Evolutionary conservation across 139 green algal genomes (phyloP), one percentile per base, ranked within the genome.

Genomic region (Asterochloris erici): DNA sequence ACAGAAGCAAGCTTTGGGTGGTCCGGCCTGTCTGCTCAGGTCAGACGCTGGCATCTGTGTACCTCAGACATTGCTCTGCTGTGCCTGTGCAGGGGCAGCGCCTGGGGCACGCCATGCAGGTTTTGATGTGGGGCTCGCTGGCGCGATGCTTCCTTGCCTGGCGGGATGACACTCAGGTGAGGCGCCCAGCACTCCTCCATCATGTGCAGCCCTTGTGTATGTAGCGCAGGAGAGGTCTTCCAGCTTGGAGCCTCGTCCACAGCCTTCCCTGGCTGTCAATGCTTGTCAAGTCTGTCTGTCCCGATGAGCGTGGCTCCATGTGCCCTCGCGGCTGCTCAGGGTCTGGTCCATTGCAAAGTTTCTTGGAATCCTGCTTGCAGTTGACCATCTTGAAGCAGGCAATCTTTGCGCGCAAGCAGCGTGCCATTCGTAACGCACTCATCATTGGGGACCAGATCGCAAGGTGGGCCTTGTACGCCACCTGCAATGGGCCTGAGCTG

Each of bases 321-420:
- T 9, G 66, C 19, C 23, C 24, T 24, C 0, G 11, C 71, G 54
- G 11, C 71, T 28, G n/a, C 2, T 76, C 23, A 13, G 24, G 14
- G 26, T 12, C 14, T 23, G 11, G 11, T 0, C 70, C 70, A 54
- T 54, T 6, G 38, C 6, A 6, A 54, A 54, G 38, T 10, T 10
- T 54, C 38, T 6, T 6, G 73, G 23, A 63, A 16, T 19, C 26
- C 15, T 14, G 21, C 27, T 0, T 17, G 28, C 63, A 83, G 68
- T 61, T 29, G 38, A 78, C 79, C 77, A 27, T 23, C 19, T 68
- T 88, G 23, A 89, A 87, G 79, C 84, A 85, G 2, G 54, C 74
- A 19, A 84, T 85, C 12, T 92, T 91, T 78, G 70, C 80, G 0
- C 83, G 85, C 62, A 92, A 92, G 85, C 89, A 92, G 86, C 54